Evolutionary conservation across 108 stramenopile species (phyloP).

Genomic region (Skeletonema costatum): DNA sequence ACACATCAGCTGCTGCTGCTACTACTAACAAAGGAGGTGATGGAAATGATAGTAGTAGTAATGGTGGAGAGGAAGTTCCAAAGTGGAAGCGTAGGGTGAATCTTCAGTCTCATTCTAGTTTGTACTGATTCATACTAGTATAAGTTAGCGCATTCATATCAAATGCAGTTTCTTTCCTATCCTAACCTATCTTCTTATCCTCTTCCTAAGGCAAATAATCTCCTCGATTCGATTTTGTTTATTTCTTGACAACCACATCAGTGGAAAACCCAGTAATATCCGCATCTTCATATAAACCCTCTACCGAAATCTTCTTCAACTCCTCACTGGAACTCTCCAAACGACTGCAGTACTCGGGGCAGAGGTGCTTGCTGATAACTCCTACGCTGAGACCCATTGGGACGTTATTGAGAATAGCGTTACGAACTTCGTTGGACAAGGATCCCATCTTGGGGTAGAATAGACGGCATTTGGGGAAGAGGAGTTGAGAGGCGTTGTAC

Average conservation of each 20-base stretch:
- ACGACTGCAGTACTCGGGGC: not conserved
- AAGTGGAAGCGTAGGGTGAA: constrained; percentile 1
- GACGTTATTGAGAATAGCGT: not conserved
- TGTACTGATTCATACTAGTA: not conserved
- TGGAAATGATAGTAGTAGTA: not conserved
- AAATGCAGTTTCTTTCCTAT: not conserved
- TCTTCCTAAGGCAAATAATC: not conserved
- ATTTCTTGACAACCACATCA: not conserved
- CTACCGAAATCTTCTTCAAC: not conserved
- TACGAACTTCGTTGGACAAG: not conserved
- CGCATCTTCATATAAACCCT: not conserved
- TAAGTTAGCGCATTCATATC: not conserved
- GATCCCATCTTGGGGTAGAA: not conserved
- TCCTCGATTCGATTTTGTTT: not conserved
- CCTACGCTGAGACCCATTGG: not conserved
- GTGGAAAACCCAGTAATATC: not conserved
- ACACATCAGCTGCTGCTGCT: not conserved
- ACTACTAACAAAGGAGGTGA: not conserved
- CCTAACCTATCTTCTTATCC: not conserved
- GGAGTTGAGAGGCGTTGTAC: not conserved
- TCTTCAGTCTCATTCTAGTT: not conserved
- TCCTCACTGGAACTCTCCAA: not conserved
- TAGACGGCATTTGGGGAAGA: not conserved
- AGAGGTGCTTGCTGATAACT: not conserved
- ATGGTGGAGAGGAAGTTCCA: not conserved